A percentile compares a stretch with the other conserved stretches of the same genome.
phyloP scores from a whole-genome alignment of 805 yeast species.

The Cyberlindnera mrakii region DNA sequence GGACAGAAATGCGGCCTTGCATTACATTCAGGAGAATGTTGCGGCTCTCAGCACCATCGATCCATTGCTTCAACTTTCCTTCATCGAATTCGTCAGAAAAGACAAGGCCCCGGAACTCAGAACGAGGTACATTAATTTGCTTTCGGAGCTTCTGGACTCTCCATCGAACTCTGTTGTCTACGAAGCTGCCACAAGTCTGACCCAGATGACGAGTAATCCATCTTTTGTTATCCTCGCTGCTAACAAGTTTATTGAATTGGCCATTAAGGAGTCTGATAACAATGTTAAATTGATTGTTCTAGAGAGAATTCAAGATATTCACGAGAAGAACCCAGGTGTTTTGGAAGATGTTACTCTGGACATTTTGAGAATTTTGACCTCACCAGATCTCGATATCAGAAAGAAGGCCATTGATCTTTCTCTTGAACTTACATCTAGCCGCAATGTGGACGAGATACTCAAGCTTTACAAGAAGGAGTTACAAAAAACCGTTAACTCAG shows the following conservation, averaged over 20 bases:
- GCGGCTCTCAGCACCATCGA: conserved; percentile 59
- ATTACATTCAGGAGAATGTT: conserved; percentile 69
- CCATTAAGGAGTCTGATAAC: conserved; percentile 90
- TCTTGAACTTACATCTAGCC: conserved; percentile 70
- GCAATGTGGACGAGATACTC: conserved; percentile 92
- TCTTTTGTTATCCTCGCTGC: conserved; percentile 74
- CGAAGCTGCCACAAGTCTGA: conserved; percentile 84
- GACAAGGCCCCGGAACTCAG: conserved; percentile 66
- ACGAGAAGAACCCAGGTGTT: conserved; percentile 69
- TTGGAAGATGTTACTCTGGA: conserved; percentile 82
- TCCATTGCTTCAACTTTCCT: conserved; percentile 79
- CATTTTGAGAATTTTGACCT: conserved; percentile 74
- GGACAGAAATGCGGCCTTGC: conserved; percentile 79
- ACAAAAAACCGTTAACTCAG: conserved; percentile 58
- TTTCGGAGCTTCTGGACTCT: conserved; percentile 66
- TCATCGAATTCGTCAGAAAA: conserved; percentile 84
- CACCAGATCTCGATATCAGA: conserved; percentile 89
- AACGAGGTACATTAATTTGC: conserved; percentile 63
- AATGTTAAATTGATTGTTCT: conserved; percentile 90
- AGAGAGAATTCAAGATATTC: conserved; percentile 75
- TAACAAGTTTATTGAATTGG: conserved; percentile 77
- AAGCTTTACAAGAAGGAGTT: conserved; percentile 89
- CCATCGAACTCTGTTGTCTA: conserved; percentile 69
- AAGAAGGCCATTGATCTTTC: conserved; percentile 80
- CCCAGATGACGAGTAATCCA: conserved; percentile 56